Evolutionary conservation across 140 eudicot genomes (phyloP).

Genomic region (Cichorium intybus): DNA sequence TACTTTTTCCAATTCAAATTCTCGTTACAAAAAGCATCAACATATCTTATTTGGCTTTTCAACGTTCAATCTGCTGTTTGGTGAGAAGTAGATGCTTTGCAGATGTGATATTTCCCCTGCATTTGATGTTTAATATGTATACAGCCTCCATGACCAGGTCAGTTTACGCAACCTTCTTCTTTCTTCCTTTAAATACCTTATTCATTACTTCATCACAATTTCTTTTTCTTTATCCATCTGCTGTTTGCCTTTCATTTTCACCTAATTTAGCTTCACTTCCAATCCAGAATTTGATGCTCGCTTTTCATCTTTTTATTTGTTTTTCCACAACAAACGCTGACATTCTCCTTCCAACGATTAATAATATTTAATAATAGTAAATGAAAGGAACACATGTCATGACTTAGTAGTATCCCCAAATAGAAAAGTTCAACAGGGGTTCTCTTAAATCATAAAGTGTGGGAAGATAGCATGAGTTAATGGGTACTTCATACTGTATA

Average conservation of each 20-base stretch:
- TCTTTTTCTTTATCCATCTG: not conserved
- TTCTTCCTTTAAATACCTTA: constrained; percentile 8
- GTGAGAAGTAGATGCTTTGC: constrained; percentile 46
- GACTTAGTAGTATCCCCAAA: not conserved
- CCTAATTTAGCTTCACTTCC: constrained; percentile 51
- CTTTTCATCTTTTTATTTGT: constrained; percentile 22
- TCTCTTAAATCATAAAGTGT: not conserved
- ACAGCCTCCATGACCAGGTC: constrained; percentile 32
- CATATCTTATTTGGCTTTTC: constrained; percentile 9
- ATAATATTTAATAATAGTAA: not conserved
- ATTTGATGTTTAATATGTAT: constrained; percentile 8
- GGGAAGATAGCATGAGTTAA: not conserved
- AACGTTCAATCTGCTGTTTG: constrained; percentile 31
- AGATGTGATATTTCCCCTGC: constrained; percentile 40
- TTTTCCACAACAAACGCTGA: constrained; percentile 37
- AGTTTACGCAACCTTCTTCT: constrained; percentile 12
- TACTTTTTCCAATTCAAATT: constrained; percentile 1
- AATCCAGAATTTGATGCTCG: constrained; percentile 40
- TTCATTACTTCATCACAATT: constrained; percentile 10
- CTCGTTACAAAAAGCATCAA: constrained; percentile 9
- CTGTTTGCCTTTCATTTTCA: constrained; percentile 38
- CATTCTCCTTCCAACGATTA: constrained; percentile 14
- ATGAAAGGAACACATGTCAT: constrained; percentile 8
- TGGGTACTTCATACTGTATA: constrained; percentile 4
- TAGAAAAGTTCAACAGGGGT: not conserved